Base-by-base conservation (phyloP, 371 early-diverging fungal species). In the Mortierella sp. region DNA sequence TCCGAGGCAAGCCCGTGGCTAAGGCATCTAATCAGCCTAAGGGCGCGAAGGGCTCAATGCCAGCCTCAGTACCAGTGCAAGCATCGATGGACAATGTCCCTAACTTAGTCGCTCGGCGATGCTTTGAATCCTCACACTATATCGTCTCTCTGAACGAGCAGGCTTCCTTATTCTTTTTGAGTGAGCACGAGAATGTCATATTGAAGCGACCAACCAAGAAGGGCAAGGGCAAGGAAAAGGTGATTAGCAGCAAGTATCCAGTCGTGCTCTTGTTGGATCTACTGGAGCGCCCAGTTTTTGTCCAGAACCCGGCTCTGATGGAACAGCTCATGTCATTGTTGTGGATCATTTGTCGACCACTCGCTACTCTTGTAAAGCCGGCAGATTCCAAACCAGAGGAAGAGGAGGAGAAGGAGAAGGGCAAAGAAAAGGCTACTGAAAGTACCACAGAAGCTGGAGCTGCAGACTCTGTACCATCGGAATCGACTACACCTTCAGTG, bases 301-400 rank as follows among this genome's bases (percentile, higher is more conserved):
- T 94, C 52, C 74, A 92, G 21, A 95, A 95, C 76, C 77, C 93
- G 2, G 72, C 87, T 4, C 74, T 98, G 47, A 92, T 97, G 88
- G 99, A 97, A 80, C 92, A 93, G 62, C 74, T 97, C 47, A 96
- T 97, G 94, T 91, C 94, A 59, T 76, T 97, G 19, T 81, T 98
- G 16, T 86, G 94, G 15, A 85, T 89, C 0, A 91, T 94, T 71
- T 91, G 93, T 53, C 89, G 92, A 55, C 94, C 93, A 19, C 86
- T 96, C 77, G 85, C 91, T 2, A 69, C 86, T 2, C 76, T 91
- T n/a, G 86, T 86, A 32, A 90, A 89, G 72, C 85, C 84, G 83
- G 87, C 58, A 32, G 84, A 85, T 33, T 19, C 38, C 33, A 69
- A 76, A 4, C 63, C 68, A 24, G 80, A 86, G 53, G 83, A 84